Conservation (phyloP, 805 yeast genomes). For the Saccharomycopsis fermentans region DNA sequence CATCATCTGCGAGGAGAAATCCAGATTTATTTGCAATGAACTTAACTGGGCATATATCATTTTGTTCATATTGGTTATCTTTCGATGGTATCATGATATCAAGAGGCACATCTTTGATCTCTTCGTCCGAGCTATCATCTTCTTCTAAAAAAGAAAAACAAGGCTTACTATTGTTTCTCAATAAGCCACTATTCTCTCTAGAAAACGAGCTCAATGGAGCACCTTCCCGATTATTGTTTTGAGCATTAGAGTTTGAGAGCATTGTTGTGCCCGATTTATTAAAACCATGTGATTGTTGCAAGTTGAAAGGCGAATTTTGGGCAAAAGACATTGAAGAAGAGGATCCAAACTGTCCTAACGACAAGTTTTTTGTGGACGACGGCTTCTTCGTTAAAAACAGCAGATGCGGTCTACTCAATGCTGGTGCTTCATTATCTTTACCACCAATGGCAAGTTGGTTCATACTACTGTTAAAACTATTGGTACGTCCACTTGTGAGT, state of each 20-base stretch:
- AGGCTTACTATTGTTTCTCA: not conserved
- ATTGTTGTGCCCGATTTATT: not conserved
- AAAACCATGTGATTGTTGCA: not conserved
- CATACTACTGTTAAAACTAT: not conserved
- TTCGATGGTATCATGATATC: not conserved
- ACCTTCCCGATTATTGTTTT: not conserved
- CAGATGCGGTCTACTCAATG: not conserved
- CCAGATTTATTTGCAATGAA: not conserved
- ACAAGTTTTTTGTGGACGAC: constrained; percentile 10
- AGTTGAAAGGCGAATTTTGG: not conserved
- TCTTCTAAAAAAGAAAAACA: not conserved
- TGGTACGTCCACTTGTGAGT: not conserved
- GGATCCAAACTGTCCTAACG: not conserved
- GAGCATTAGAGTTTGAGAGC: not conserved
- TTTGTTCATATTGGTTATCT: not conserved
- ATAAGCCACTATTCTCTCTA: not conserved
- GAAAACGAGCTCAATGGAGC: not conserved
- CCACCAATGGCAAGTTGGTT: not conserved
- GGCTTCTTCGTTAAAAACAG: constrained; percentile 4
- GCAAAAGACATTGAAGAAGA: not conserved
- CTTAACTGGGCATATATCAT: not conserved
- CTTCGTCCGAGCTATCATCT: not conserved
- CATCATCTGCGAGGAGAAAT: not conserved
- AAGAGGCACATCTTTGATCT: not conserved
- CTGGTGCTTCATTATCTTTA: not conserved